phyloP scores from a whole-genome alignment of 352 stramenopile genomes.

The Aphanomyces invadans region DNA sequence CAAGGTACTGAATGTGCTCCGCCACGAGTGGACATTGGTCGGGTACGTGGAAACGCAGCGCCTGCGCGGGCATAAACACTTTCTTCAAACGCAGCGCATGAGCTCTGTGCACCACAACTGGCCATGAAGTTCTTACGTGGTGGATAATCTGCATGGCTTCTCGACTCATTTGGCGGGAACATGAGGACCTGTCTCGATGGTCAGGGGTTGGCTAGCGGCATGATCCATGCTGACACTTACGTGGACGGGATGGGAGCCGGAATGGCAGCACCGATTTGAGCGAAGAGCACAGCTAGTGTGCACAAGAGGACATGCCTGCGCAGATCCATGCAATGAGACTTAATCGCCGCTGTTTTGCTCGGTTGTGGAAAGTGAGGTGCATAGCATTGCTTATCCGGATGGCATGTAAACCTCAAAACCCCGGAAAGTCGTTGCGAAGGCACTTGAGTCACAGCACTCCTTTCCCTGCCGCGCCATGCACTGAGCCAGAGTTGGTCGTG shows the following conservation, averaged over 20 bases:
- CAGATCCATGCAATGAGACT: conserved; percentile 3
- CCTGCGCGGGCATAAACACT: conserved; percentile 6
- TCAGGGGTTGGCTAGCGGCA: neutral
- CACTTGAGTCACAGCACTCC: no score
- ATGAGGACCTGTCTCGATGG: neutral
- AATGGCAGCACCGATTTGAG: neutral
- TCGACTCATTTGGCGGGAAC: conserved; percentile 18
- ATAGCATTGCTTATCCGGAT: neutral
- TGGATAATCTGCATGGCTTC: conserved; percentile 22
- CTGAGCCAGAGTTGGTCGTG: no score
- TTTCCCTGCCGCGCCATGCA: no score
- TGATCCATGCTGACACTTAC: neutral
- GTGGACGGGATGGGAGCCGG: neutral
- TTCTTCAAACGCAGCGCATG: conserved; percentile 1
- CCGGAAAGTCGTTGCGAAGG: no score
- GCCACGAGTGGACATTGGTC: conserved; percentile 3
- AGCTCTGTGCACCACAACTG: neutral
- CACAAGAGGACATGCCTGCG: no score
- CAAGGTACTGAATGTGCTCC: conserved; percentile 12
- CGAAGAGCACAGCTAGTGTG: neutral
- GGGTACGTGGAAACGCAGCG: conserved; percentile 3
- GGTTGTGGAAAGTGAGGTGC: neutral
- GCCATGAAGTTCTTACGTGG: neutral
- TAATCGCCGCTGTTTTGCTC: neutral
- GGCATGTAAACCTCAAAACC: neutral